Base-by-base conservation (phyloP, 108 stramenopile species). In the Nannochloropsis gaditana region DNA sequence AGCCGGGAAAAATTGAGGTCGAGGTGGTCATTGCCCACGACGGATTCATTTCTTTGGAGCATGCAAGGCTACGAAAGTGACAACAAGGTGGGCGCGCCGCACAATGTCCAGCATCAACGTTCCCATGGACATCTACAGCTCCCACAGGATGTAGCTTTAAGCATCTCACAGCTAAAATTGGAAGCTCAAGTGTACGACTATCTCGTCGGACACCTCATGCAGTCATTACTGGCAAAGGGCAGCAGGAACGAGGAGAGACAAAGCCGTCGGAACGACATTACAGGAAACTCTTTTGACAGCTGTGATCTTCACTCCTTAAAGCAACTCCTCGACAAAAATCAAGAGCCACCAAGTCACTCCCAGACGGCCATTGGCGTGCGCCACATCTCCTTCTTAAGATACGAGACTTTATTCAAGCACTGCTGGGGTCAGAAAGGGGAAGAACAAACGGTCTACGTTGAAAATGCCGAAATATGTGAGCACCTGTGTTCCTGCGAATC, bases 121-220 rank as follows among this genome's bases (percentile, higher is more conserved):
- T 15, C 59, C 8, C 59, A 73, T 8, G 59, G 4, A 73, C 59
- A 73, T n/a, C 8, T 73, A n/a, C 59, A 73, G 8, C 59, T 73
- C 19, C 59, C 59, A n/a, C 59, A 73, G 59, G 59, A 73, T n/a
- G 59, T 73, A n/a, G 59, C 59, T 15, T 73, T 73, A n/a, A 73
- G 59, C 59, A 73, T 73, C n/a, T 73, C 59, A 3, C 59, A 73
- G 59, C 59, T 73, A n/a, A 8, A 73, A 73, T 8, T 73, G n/a
- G 59, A 73, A 73, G n/a, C 4, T 6, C 3, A 73, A 1, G 59
- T 73, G 19, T 73, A 73, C 8, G 59, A 73, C n/a, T 8, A 73
- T n/a, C 59, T 73, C 19, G 59, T 73, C 19, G n/a, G 15, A 4
- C 59, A 73, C 59, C 15, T n/a, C 8, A 73, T 73, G 59, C 59